Evolutionary conservation across 108 stramenopile genomes (phyloP), one percentile per base, ranked within the genome.

Genomic region (Cyclotella baltica): DNA sequence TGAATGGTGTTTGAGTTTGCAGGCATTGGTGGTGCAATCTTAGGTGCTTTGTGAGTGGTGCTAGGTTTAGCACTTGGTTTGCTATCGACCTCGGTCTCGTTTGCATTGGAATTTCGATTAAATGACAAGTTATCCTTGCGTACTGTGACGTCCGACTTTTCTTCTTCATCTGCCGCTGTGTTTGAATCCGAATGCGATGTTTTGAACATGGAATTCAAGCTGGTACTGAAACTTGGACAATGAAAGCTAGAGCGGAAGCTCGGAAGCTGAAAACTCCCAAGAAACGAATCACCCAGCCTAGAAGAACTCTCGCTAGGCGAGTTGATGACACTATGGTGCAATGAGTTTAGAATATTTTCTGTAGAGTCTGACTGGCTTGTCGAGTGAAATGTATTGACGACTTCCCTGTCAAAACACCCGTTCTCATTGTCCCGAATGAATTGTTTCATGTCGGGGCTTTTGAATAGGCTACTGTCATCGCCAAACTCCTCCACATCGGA

Each of bases 141-240:
- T n/a, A n/a, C n/a, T n/a, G n/a, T n/a, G n/a, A n/a, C n/a, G 47
- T 48, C 31, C 16, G 15, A 16, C 4, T 36, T 15, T 62, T 25
- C 2, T 5, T 10, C 15, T n/a, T 4, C 11, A 22, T 36, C 35
- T 15, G 1, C 2, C 31, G 61, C 31, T 34, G 35, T 62, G 0
- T 15, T 20, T 6, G 22, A 36, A 36, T 1, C 22, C 4, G 35
- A 36, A 36, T 3, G 61, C 33, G 19, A 36, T 25, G 33, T 34
- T 16, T 62, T 62, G 61, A 62, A 62, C 19, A 62, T 62, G 18
- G 61, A 48, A n/a, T 13, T 36, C 22, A 34, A 62, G 6, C 1
- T 48, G 47, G 47, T n/a, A 48, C 47, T 48, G 6, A 48, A 48
- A n/a, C 47, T 48, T 6, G 47, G 47, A n/a, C 47, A 48, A 48